Base-by-base conservation (phyloP, 805 yeast species). In the Candida vartiovaarae region DNA sequence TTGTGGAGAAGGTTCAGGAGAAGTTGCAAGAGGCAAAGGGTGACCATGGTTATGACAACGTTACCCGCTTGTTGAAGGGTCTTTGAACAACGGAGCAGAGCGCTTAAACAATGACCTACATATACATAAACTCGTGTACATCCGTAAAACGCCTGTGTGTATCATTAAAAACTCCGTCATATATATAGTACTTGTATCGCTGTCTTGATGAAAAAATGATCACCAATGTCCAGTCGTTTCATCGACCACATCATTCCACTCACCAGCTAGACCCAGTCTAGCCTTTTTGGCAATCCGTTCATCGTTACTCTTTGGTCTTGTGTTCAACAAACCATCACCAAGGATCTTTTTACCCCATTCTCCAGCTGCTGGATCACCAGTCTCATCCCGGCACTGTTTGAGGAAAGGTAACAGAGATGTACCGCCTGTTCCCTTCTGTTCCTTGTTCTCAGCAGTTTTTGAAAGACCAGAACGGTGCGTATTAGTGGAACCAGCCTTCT, bases 361-460 rank as follows among this genome's bases (percentile, higher is more conserved):
- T 44, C 96, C 91, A 26, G 95, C 96, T 24, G 96, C 96, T 9
- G 89, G 78, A 54, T 84, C 93, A 36, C 95, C 95, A 3, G 96
- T 90, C 61, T 90, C 97, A 65, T 90, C 97, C 62, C 97, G 76
- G 54, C 96, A 91, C 64, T 91, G 97, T 63, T 89, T 90, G 60
- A 90, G 72, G 66, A 90, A 91, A 27, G 96, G 96, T 46, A 90
- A 74, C 55, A 90, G 71, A 1, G 95, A 81, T 0, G 97, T 90
- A 37, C 98, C 97, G 23, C 98, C 98, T 1, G 98, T 90, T 11
- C 98, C 97, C 54, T 78, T 76, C 50, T 75, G 78, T 45, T 76
- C 82, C 36, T 70, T 72, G 46, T 71, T 71, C 36, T 68, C 70
- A 49, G 69, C 72, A 32, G 70, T 60, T 53, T 74, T 77, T 56